Base-by-base conservation (phyloP, 192 early-diverging fungal genomes). In the Linnemannia hyalina region DNA sequence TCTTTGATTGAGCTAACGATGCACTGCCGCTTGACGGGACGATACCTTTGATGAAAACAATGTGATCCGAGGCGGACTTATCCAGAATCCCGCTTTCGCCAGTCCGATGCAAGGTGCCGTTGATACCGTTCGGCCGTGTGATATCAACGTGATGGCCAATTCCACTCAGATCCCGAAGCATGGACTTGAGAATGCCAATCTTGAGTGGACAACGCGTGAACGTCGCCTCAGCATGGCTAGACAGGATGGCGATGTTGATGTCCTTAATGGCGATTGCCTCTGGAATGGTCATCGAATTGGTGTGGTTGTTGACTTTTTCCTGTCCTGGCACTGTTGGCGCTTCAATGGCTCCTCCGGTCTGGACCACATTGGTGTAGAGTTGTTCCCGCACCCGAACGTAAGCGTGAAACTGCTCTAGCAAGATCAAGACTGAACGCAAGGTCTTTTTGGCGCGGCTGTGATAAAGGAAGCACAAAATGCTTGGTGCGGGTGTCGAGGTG, bases 371-470 rank as follows among this genome's bases (percentile, higher is more conserved):
- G 15, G 42, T n/a, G n/a, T 76, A 85, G 4, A 85, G 74, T 15
- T 80, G 72, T 32, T 74, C 83, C 22, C 77, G 73, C 36, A 63
- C 80, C 3, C 77, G 78, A 5, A 85, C 47, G 54, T 73, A 85
- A 16, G 70, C 74, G 6, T 80, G 60, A 57, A 47, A 86, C 38
- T 86, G 84, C 44, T 86, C 84, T 32, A 81, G 20, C 23, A 86
- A 42, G 11, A 81, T 75, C 40, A 86, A 49, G 41, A 86, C 84
- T 10, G 75, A 80, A 20, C 84, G 80, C n/a, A 86, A 52, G 9
- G 84, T 77, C 63, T 77, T 81, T 32, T 76, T 76, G 3, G 84
- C 84, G 18, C 84, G 84, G 29, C 72, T 81, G 42, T 86, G 84
- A 35, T 86, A 81, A 2, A 86, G 44, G 42, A 86, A 86, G 76